Evolutionary conservation across 2,329 filamentous ascomycete genomes (phyloP), one percentile per base, ranked within the genome.

Genomic region (Beauveria varroae): DNA sequence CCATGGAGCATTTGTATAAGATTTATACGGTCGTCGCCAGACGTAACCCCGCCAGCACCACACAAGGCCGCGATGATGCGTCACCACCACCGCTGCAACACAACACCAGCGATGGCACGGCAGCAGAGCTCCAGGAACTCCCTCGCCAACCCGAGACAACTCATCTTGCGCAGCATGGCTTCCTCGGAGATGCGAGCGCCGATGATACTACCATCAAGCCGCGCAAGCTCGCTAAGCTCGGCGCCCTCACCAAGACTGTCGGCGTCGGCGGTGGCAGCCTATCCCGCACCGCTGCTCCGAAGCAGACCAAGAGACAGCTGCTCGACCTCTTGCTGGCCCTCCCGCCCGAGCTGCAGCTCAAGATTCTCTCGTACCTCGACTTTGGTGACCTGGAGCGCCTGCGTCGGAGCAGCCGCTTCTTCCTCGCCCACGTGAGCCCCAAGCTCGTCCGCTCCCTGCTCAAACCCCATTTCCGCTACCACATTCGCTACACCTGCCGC

Each of bases 351-450:
- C 64, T 80, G 6, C 75, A 78, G 57, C 67, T 78, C 49, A 67
- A 74, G 65, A 71, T 79, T 46, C 65, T 79, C n/a, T 64, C 67
- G 24, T 65, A 74, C 24, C 74, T 79, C 57, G 70, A 71, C 60
- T 78, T 79, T 60, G 76, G 74, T 44, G 74, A 79, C 64, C 70
- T 80, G 20, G 72, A 78, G 64, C 71, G 72, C 18, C 68, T 80
- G 18, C 74, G 78, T 12, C 70, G 72, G 28, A 78, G 76, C 10
- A 78, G 73, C 65, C 72, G 68, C 44, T 68, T 70, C 62, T 72
- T 77, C 57, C 73, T 71, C 56, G 56, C 64, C 22, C 67, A 72
- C 18, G 69, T 78, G 40, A 73, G 67, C 26, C 73, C 74, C 5
- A 60, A 68, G 9, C 69, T 73, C 44, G 68, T 79, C 12, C 71